Conservation (phyloP, 805 yeast genomes). For the Nakazawaea peltata region DNA sequence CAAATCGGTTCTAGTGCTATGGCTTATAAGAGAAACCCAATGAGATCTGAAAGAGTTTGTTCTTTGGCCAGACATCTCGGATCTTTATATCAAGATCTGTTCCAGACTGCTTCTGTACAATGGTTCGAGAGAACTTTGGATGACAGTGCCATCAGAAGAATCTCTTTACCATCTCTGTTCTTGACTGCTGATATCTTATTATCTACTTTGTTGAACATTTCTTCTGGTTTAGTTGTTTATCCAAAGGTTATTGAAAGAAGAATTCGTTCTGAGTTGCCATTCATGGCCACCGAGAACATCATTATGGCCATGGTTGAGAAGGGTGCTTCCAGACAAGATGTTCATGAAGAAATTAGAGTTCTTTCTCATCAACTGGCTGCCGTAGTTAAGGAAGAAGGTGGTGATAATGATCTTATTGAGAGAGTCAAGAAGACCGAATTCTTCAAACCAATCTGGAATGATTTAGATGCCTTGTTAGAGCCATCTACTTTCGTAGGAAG, state of each 20-base stretch:
- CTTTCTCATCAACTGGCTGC: slow-evolving; percentile 95
- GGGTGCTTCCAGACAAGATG: slow-evolving; percentile 97
- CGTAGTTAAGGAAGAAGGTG: slow-evolving; percentile 96
- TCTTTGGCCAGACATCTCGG: slow-evolving; percentile 96
- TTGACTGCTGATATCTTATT: slow-evolving; percentile 90
- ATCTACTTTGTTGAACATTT: slow-evolving; percentile 83
- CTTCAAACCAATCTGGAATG: slow-evolving; percentile 83
- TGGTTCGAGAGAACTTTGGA: slow-evolving; percentile 99
- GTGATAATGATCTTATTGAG: slow-evolving; percentile 94
- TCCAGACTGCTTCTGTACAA: slow-evolving; percentile 95
- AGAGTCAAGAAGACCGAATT: slow-evolving; percentile 70
- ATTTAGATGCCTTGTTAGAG: slow-evolving; percentile 73
- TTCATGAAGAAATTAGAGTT: slow-evolving; percentile 96
- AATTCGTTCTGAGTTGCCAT: slow-evolving; percentile 89
- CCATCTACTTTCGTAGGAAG: slow-evolving; percentile 96
- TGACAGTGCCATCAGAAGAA: slow-evolving; percentile 96
- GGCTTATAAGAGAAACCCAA: slow-evolving; percentile 99
- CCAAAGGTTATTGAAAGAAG: slow-evolving; percentile 98
- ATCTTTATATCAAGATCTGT: slow-evolving; percentile 84
- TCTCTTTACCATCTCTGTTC: slow-evolving; percentile 93
- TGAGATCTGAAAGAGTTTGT: slow-evolving; percentile 98
- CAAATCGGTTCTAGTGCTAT: slow-evolving; percentile 98
- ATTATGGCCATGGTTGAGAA: slow-evolving; percentile 99
- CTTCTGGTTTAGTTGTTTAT: slow-evolving; percentile 93
- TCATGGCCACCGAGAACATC: slow-evolving; percentile 98